Evolutionary conservation across 345 rosid genomes (phyloP), one percentile per base, ranked within the genome.

Genomic region (Hypericum perforatum): DNA sequence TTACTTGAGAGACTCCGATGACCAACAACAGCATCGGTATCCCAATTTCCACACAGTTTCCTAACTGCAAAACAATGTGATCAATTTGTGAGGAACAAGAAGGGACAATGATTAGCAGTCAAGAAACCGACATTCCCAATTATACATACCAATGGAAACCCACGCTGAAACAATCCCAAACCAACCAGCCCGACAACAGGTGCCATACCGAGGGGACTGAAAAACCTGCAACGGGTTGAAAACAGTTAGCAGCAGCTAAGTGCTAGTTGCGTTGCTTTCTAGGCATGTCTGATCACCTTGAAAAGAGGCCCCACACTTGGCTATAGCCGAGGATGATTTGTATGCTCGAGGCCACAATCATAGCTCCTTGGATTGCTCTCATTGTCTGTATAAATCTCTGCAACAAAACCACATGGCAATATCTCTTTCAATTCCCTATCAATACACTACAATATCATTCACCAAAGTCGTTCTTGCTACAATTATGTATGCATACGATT

Each of bases 391-490:
- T n/a, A 32, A 46, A 46, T 14, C 50, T 46, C 50, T 46, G 29
- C 29, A 46, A 46, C 49, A 45, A n/a, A 16, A 66, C 69, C 61
- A 69, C 63, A 61, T 58, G 43, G 73, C 68, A 75, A 69, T 66
- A 67, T 71, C 74, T 64, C 78, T 68, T 68, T 70, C 69, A 77
- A 69, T 70, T 52, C 57, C 79, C 73, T 59, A 69, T 40, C 71
- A 74, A 60, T n/a, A 4, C 4, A 22, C 32, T 22, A 22, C 32
- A 22, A 22, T 22, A 22, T 22, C 32, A 22, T 22, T 4, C 32
- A 22, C 32, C 32, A 22, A 22, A 4, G 32, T 22, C 4, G 32
- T 22, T n/a, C n/a, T 22, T 22, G 32, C 32, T 22, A 22, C 1
- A 4, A 22, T 22, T 22, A 1, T 1, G 32, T 22, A 22, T 22